Base-by-base conservation (phyloP, 257 asterid species). In the Linderniella brevidens region DNA sequence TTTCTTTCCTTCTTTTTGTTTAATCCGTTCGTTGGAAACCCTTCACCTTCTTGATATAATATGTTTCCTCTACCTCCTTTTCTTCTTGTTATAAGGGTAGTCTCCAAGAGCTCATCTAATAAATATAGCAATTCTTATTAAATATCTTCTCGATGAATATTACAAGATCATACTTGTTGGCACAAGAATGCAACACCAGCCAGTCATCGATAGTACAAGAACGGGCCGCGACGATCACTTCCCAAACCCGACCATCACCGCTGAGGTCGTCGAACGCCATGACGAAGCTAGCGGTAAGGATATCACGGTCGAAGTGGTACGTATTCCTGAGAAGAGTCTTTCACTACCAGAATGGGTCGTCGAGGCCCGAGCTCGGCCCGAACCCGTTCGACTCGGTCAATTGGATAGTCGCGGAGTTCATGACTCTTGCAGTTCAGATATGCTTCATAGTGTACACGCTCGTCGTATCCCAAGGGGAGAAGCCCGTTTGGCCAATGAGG, bases 401-500 rank as follows among this genome's bases (percentile, higher is more conserved):
- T 13, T 88, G 96, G 94, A 78, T 88, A 78, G 17, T 74, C 35
- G 66, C 75, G 68, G 98, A 88, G 49, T 64, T 71, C 38, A 17
- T 77, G 8, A 68, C 71, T 9, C 63, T 77, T 58, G 65, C 42
- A 17, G 64, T 78, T 49, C 98, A 88, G 54, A 66, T 80, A 48
- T 41, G 57, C 19, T 14, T 65, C 47, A 61, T 73, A 5, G 38
- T 55, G 5, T 69, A 69, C 48, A 70, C 83, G 19, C 50, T 88
- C 47, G 43, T 64, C 17, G 52, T 71, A n/a, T 65, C 98, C 40
- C 66, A 59, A 58, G 64, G 15, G 43, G 98, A 88, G 58, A 80
- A 65, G 11, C 96, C 96, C 5, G 75, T 81, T 58, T 88, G 95
- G 95, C 98, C 93, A 11, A 84, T 88, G 94, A 68, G 96, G 58